A percentile compares a stretch with the other conserved stretches of the same genome.
Conservation (phyloP, 495 filamentous ascomycete genomes). For the Neohortaea acidophila region DNA sequence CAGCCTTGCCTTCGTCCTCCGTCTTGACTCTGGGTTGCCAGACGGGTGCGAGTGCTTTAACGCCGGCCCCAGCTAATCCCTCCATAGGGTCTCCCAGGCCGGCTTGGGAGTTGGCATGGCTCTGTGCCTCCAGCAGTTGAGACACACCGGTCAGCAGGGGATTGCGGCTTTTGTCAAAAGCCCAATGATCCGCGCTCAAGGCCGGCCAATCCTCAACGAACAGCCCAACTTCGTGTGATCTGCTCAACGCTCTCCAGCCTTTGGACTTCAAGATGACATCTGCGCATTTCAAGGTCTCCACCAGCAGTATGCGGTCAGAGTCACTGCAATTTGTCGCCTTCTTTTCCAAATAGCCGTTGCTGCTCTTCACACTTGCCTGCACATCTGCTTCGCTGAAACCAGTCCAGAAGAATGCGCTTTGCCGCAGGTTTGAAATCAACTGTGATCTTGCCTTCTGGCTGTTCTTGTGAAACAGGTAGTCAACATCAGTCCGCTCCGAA, state of each 20-base stretch:
- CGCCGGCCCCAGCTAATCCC: slow-evolving; percentile 37
- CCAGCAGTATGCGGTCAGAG: slow-evolving; percentile 45
- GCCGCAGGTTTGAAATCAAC: slow-evolving; percentile 62
- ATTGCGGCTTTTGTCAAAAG: slow-evolving; percentile 34
- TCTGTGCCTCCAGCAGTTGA: slow-evolving; percentile 43
- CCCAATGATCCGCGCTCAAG: slow-evolving; percentile 42
- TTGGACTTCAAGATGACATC: slow-evolving; percentile 39
- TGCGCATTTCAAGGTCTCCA: slow-evolving; percentile 47
- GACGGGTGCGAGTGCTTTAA: slow-evolving; percentile 18
- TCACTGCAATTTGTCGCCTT: slow-evolving; percentile 35
- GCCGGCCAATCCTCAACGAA: slow-evolving; percentile 46
- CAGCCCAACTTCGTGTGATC: slow-evolving; percentile 62
- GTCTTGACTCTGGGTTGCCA: slow-evolving; percentile 7
- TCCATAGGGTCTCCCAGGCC: slow-evolving; percentile 32
- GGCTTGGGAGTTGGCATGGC: slow-evolving; percentile 41
- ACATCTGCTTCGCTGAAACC: slow-evolving; percentile 55
- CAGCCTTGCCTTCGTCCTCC: slow-evolving; percentile 4
- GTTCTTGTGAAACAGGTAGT: slow-evolving; percentile 75
- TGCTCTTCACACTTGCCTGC: slow-evolving; percentile 42
- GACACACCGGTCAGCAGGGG: slow-evolving; percentile 35
- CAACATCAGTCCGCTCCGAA: slow-evolving; percentile 65
- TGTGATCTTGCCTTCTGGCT: slow-evolving; percentile 48
- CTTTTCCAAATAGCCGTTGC: slow-evolving; percentile 46
- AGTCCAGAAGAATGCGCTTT: slow-evolving; percentile 83
- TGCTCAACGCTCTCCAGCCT: slow-evolving; percentile 50